Base-by-base conservation (phyloP, 768 basidiomycete species). In the Mycena epipterygia region DNA sequence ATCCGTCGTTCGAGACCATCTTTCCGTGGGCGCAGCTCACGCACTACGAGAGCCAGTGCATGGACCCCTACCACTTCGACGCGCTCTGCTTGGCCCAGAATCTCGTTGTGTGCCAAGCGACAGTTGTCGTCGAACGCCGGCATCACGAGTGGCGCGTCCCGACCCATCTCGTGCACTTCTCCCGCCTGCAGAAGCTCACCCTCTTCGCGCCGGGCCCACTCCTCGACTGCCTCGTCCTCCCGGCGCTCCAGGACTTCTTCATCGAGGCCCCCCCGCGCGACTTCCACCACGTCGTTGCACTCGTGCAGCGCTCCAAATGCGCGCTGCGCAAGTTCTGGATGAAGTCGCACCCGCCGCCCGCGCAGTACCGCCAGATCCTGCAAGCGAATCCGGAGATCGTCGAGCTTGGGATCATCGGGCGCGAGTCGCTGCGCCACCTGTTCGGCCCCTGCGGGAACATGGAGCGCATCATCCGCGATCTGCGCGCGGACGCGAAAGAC, bases 41-140 rank as follows among this genome's bases (percentile, higher is more conserved):
- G 32, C 59, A 61, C 46, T 61, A 48, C 59, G 59, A 61, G 59
- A 61, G 59, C 17, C 59, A 61, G 33, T 61, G 59, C 46, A 35
- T 27, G 23, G 16, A 49, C 33, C 59, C 59, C n/a, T 49, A 14
- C 46, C 59, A 60, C 46, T 61, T 61, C 46, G 23, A 32, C 46
- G 46, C 44, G 21, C 46, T 61, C 13, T 61, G 30, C 46, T 5
- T n/a, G 4, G 59, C 59, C 5, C 30, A 35, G 46, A 61, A 61
- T 23, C 59, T 61, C 59, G 44, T 42, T 16, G 59, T 61, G 7
- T 49, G 30, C 32, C 44, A 61, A n/a, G 44, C 46, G 44, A 61
- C 59, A n/a, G 33, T 60, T 44, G 29, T 46, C 30, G 29, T 49
- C 23, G 46, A 48, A 23, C n/a, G 14, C 23, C 46, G 32, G 13